These are phyloP conservation scores for Daldinia decipiens DNA, from an alignment of 495 filamentous ascomycete genomes.

Conservation along the genomic window DNA sequence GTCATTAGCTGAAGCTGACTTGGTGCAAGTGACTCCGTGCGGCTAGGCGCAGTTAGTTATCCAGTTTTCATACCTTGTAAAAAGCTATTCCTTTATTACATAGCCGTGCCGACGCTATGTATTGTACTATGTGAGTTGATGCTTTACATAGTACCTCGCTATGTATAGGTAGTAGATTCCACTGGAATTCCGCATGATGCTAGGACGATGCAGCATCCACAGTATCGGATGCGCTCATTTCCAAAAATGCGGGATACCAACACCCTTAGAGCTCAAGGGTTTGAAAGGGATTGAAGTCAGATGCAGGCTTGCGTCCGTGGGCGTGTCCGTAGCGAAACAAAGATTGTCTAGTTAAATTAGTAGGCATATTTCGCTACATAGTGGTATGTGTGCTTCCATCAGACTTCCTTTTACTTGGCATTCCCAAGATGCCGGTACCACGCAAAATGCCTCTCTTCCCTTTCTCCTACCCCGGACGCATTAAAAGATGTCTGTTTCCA, in stretches of 20 bases:
- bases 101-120: slow-evolving; percentile 7
- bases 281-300: slow-evolving; percentile 12
- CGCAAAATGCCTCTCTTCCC: slow-evolving; percentile 37
- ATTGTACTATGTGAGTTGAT: too few species aligned
- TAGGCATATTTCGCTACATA: neutral
- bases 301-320: slow-evolving; percentile 5
- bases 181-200: slow-evolving; percentile 40
- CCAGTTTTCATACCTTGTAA: slow-evolving; percentile 32
- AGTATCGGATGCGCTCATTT: slow-evolving; percentile 43
- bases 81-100: slow-evolving; percentile 17
- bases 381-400: slow-evolving; percentile 40
- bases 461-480: slow-evolving; percentile 27
- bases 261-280: slow-evolving; percentile 10
- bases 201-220: slow-evolving; percentile 42
- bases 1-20: slow-evolving; percentile 37
- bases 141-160: slow-evolving; percentile 1
- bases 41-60: slow-evolving; percentile 46
- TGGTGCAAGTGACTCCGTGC: slow-evolving; percentile 29
- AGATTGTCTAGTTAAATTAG: slow-evolving; percentile 3
- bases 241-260: slow-evolving; percentile 32
- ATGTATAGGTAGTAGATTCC: slow-evolving; percentile 15
- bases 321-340: slow-evolving; percentile 3
- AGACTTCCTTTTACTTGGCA: slow-evolving; percentile 45
- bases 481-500: slow-evolving; percentile 39
- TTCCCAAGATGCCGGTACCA: slow-evolving; percentile 46